Conservation (phyloP, 192 early-diverging fungal species). For the Coemansia sp. region DNA sequence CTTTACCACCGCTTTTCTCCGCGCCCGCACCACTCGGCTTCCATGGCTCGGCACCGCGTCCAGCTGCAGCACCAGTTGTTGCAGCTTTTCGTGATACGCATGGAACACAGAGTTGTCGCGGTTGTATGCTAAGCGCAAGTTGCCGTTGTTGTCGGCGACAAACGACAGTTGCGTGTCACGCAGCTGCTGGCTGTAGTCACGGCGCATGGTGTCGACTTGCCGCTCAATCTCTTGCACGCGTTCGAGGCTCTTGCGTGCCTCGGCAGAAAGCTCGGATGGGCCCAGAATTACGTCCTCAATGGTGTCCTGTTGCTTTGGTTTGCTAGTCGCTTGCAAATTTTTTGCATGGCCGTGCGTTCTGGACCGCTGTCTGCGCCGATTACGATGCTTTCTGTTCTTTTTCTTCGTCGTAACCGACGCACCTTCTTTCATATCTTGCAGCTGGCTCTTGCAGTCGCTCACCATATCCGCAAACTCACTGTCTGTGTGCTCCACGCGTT, state of each 20-base stretch:
- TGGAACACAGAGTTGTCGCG: slow-evolving; percentile 29
- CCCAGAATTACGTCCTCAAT: slow-evolving; percentile 39
- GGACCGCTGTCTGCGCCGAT: slow-evolving; percentile 12
- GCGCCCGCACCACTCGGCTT: slow-evolving; percentile 19
- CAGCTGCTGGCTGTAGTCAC: slow-evolving; percentile 36
- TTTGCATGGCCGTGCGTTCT: too few relatives aligned
- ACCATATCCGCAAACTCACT: slow-evolving; percentile 25
- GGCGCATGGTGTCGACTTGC: slow-evolving; percentile 32
- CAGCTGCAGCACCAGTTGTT: slow-evolving; percentile 22
- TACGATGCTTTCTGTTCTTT: not conserved
- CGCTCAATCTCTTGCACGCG: slow-evolving; percentile 20
- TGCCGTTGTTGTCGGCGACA: slow-evolving; percentile 41
- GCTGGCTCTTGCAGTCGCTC: slow-evolving; percentile 39
- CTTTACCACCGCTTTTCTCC: slow-evolving; percentile 26
- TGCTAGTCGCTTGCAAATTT: not conserved
- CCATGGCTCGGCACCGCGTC: slow-evolving; percentile 33
- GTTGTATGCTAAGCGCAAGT: slow-evolving; percentile 39
- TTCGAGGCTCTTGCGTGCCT: slow-evolving; percentile 9
- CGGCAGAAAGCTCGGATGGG: not conserved
- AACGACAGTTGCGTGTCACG: slow-evolving; percentile 46
- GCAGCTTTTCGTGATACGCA: slow-evolving; percentile 40
- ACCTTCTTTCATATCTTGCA: slow-evolving; percentile 21
- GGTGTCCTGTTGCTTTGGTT: not conserved
- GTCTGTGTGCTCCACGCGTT: not conserved
- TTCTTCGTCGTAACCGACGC: not conserved